Evolutionary conservation across 345 rosid species (phyloP).

Genomic region (Boechera retrofracta): DNA sequence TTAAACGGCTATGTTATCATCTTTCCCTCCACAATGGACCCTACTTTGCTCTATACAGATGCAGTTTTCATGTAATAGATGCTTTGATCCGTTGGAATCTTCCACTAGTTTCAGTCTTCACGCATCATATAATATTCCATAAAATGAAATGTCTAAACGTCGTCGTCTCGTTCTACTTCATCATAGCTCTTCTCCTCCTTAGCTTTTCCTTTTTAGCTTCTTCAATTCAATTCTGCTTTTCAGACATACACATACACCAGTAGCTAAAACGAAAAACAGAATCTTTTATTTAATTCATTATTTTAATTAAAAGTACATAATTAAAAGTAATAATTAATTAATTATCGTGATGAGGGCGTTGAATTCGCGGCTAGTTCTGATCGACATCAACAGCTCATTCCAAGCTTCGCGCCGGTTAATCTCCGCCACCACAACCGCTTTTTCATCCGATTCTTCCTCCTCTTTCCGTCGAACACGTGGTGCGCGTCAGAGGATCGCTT

Average conservation of each 20-base stretch:
- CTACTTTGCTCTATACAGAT: conserved; percentile 49
- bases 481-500: conserved; percentile 50
- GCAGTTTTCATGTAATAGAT: conserved; percentile 52
- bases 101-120: conserved; percentile 48
- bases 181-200: conserved; percentile 30
- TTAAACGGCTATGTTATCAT: conserved; percentile 42
- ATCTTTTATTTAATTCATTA: conserved; percentile 25
- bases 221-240: not conserved
- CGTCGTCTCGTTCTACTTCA: conserved; percentile 30
- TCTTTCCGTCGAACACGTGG: conserved; percentile 70
- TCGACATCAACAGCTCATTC: conserved; percentile 77
- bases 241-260: not conserved
- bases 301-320: not conserved
- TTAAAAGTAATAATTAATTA: not conserved
- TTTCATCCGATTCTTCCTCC: conserved; percentile 57
- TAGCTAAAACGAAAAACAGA: conserved; percentile 4
- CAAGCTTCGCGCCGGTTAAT: conserved; percentile 55
- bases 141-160: conserved; percentile 11
- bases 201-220: conserved; percentile 32
- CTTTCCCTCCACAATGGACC: conserved; percentile 46
- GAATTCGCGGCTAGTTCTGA: conserved; percentile 63
- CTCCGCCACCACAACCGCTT: conserved; percentile 64
- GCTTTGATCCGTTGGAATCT: conserved; percentile 79
- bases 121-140: conserved; percentile 37
- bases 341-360: conserved; percentile 56